phyloP scores from a whole-genome alignment of 495 filamentous ascomycete species.

The Immersiella caudata region DNA sequence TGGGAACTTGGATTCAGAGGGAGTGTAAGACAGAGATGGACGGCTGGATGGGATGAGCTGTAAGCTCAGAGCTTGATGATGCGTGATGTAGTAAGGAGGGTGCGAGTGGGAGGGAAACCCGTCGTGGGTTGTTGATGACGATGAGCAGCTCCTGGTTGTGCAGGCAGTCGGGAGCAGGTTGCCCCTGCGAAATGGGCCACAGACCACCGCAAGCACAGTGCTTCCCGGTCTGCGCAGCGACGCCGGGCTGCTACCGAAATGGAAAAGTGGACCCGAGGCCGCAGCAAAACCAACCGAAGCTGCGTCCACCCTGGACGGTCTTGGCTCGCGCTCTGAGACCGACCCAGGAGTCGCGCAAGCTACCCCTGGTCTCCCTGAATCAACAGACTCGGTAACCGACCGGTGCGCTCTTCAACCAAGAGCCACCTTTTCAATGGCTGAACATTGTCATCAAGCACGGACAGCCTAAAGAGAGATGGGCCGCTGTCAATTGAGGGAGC shows the following conservation, averaged over 20 bases:
- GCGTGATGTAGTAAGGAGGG: constrained; percentile 31
- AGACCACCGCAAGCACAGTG: constrained; percentile 12
- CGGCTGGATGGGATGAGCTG: constrained; percentile 19
- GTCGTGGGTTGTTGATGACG: constrained; percentile 31
- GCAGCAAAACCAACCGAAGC: constrained; percentile 8
- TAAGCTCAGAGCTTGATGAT: not conserved
- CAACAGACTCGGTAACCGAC: constrained; percentile 3
- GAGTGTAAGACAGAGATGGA: constrained; percentile 36
- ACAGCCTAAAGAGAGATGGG: not conserved
- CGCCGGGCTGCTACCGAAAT: constrained; percentile 26
- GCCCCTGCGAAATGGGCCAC: constrained; percentile 21
- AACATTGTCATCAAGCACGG: not conserved
- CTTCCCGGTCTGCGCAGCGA: constrained; percentile 21
- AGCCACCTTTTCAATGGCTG: not conserved
- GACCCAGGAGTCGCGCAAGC: constrained; percentile 17
- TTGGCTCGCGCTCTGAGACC: constrained; percentile 19
- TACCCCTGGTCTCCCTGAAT: constrained; percentile 16
- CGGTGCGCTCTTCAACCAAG: not conserved
- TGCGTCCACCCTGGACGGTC: constrained; percentile 2
- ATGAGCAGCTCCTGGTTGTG: constrained; percentile 27
- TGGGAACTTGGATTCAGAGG: constrained; percentile 35
- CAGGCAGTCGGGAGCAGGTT: constrained; percentile 26
- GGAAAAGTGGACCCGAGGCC: constrained; percentile 21
- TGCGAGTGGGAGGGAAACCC: constrained; percentile 31
- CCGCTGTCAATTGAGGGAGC: not conserved